Base-by-base conservation (phyloP, 106 monocot genomes). In the Apostasia shenzhenica region DNA sequence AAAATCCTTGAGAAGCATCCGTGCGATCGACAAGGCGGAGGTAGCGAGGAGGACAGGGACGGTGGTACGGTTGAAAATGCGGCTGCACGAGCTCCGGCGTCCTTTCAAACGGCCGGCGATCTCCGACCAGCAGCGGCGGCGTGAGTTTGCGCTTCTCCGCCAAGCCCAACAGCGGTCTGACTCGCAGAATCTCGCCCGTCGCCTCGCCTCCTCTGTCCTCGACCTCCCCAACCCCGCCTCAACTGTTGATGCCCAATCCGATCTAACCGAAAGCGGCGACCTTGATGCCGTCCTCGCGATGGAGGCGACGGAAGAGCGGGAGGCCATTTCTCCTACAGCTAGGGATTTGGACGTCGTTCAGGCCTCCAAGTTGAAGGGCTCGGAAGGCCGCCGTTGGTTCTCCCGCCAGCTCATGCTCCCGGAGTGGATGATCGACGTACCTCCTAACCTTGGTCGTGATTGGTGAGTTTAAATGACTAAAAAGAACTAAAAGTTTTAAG, bases 361-460 rank as follows among this genome's bases (percentile, higher is more conserved):
- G 54, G 97, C 92, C 1, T 72, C 85, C 63, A 89, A 70, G 75
- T 72, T 89, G 52, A 84, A 69, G 64, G 92, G 97, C 4, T 6
- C 79, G 26, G 92, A 92, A 53, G 92, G 81, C 4, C 75, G 92
- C 48, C 72, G 71, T 61, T 97, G 95, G 95, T 97, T 92, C 58
- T 77, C 95, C 0, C 79, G 82, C 63, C 97, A 97, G 85, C 84
- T 97, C 37, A 89, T 97, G 92, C 80, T 92, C 8, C 85, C 89
- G 4, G 97, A 97, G 75, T 97, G 97, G 97, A 90, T 97, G 97
- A 75, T 92, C 51, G 97, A 92, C 70, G 79, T 87, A 5, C 97
- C 97, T 13, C 80, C 83, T 13, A 72, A 72, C 59, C 85, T 97
- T 41, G 67, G 79, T 50, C 49, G 53, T 6, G 92, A 97, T 62